Evolutionary conservation across 768 basidiomycete species (phyloP), one percentile per base, ranked within the genome.

Genomic region (Thelephora aurantiotincta): DNA sequence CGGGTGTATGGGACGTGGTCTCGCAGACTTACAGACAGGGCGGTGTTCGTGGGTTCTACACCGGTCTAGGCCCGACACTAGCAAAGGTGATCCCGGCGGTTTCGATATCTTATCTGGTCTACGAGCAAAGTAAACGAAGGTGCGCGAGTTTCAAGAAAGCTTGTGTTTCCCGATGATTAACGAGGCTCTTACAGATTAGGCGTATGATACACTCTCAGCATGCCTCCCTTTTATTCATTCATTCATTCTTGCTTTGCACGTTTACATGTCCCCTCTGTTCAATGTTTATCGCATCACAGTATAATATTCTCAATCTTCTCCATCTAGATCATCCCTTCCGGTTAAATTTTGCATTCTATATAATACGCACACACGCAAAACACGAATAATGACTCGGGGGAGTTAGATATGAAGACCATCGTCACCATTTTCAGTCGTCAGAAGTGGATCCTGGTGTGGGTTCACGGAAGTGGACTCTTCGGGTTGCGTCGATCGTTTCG

Each of bases 61-160:
- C 85, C 20, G 94, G 19, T 16, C 20, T 14, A 16, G 38, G 38
- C 9, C 38, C 38, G 22, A 41, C 38, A 5, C 35, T 35, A 14
- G 13, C 41, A 33, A 55, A 89, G 86, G 94, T 98, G 50, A 81
- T 96, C 41, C 94, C 94, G 45, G 83, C 92, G 3, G 94, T 98
- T 37, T 94, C 92, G 6, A 97, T 98, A 65, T 90, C 90, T 51
- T 96, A 96, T 65, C 80, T 96, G 35, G 93, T 96, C 52, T 91
- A 91, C 64, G 88, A 91, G 60, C 78, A 85, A 56, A 80, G 74
- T 56, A 91, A 88, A 68, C 74, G 81, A 61, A 81, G 70, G 88
- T 82, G 48, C 52, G 77, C 63, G 26, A 41, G 14, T 16, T 41
- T 6, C 2, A 41, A 9, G 1, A 14, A 2, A 7, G 18, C 18